Conservation (phyloP, 1,139 yeast genomes). For the Hanseniaspora sp. region DNA sequence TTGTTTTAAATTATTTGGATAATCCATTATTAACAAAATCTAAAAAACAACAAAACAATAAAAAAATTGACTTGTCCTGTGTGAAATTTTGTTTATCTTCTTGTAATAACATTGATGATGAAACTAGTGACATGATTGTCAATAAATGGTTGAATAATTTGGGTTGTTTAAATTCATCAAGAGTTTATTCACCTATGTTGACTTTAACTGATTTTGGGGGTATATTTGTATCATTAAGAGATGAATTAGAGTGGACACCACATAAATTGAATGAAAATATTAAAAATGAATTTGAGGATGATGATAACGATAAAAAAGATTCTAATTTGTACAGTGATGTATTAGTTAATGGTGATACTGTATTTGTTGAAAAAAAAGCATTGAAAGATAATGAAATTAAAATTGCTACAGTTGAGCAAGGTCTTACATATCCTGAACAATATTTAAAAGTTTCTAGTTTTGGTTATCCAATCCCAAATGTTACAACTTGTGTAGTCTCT, state of each 20-base stretch:
- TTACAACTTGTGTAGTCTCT: constrained; percentile 83
- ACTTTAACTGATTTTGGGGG: constrained; percentile 94
- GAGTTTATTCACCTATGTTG: constrained; percentile 78
- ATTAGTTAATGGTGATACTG: constrained; percentile 21
- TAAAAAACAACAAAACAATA: constrained; percentile 30
- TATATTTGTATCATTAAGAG: constrained; percentile 81
- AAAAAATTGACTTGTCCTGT: constrained; percentile 65
- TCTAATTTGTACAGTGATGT: not conserved
- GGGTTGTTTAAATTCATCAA: constrained; percentile 69
- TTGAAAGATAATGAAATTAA: constrained; percentile 68
- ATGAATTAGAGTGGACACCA: constrained; percentile 61
- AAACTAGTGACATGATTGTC: constrained; percentile 79
- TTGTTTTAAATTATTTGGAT: constrained; percentile 84
- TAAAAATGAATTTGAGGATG: constrained; percentile 19
- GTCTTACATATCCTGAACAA: constrained; percentile 25
- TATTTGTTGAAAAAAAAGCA: constrained; percentile 70
- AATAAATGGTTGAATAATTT: constrained; percentile 85
- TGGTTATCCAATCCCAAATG: constrained; percentile 90
- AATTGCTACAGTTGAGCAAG: constrained; percentile 22
- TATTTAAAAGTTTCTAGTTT: constrained; percentile 74
- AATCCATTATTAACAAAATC: constrained; percentile 71
- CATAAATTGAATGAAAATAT: constrained; percentile 40
- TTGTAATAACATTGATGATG: constrained; percentile 88
- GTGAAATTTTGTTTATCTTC: constrained; percentile 85
- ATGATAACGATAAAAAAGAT: not conserved